Base-by-base conservation (phyloP, 1,284 basidiomycete species). In the Puccinia polysora region DNA sequence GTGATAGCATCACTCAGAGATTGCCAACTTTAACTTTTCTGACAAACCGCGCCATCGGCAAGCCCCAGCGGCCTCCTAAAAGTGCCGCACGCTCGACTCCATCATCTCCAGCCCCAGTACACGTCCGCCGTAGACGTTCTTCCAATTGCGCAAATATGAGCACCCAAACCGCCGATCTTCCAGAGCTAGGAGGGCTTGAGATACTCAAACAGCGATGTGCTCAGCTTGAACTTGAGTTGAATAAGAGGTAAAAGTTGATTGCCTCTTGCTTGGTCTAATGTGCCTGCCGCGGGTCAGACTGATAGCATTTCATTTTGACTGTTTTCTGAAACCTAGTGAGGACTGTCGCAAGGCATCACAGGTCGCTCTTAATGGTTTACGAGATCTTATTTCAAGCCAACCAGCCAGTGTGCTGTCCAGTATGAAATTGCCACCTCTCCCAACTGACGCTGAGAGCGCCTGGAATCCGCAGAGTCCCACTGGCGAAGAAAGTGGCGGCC, bases 321-420 rank as follows among this genome's bases (percentile, higher is more conserved):
- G 28, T 28, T 30, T 23, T 47, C 1, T 5, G 8, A 20, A 43
- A 2, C 45, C 30, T 30, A 69, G 65, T 49, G 65, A 69, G 65
- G 65, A 69, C 49, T 58, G n/a, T 23, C 38, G 65, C 43, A 49
- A 58, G 45, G 65, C 65, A 23, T 69, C 65, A 36, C 65, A 69
- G 49, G 55, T 43, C 2, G 65, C 65, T 8, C 59, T 59, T 18
- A 32, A 58, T 55, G 55, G 23, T n/a, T 20, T 69, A 47, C 23
- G 45, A 69, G 32, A 18, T 6, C 59, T 59, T 34, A 69, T 69
- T 36, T 69, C 65, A 12, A 58, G 38, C 20, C 38, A 69, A 8
- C 43, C 53, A 36, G 32, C 36, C 3, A 7, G 30, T 12, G 65
- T 49, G 23, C 30, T 59, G 14, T 59, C 65, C 28, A 38, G 7